Conservation (phyloP, 345 rosid species). For the Heritiera fomes region DNA sequence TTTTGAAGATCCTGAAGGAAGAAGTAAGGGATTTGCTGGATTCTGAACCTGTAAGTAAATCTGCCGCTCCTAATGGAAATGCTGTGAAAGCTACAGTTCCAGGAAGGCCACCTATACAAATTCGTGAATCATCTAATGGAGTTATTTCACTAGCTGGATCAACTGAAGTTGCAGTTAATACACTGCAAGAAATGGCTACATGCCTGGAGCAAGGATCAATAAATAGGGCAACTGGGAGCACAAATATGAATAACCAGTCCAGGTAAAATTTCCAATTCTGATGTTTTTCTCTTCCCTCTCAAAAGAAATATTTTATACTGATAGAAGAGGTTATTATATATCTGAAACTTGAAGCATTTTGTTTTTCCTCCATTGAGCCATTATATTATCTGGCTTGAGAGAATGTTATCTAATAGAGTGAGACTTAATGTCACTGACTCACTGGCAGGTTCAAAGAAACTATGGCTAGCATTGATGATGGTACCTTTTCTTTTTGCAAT, state of each 20-base stretch:
- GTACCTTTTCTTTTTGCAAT: background rate
- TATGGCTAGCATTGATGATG: background rate
- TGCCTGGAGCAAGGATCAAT: conserved; percentile 82
- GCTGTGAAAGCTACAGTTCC: conserved; percentile 48
- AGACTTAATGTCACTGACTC: background rate
- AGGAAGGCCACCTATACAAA: conserved; percentile 68
- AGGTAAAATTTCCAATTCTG: conserved; percentile 44
- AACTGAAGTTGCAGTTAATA: conserved; percentile 59
- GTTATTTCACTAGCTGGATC: conserved; percentile 76
- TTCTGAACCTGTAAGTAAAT: conserved; percentile 46
- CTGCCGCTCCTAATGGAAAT: conserved; percentile 49
- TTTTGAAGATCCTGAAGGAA: conserved; percentile 76
- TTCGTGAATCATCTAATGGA: conserved; percentile 79
- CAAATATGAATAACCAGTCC: conserved; percentile 82
- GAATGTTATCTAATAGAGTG: background rate
- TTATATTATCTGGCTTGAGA: background rate
- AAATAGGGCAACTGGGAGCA: conserved; percentile 80
- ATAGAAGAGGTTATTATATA: background rate
- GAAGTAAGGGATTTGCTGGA: conserved; percentile 84
- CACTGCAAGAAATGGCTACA: conserved; percentile 73
- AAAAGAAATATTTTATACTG: background rate
- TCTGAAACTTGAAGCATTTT: background rate
- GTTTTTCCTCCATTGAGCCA: background rate
- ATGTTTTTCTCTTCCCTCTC: conserved; percentile 3
- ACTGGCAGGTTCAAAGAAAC: background rate